Conservation (phyloP, 352 stramenopile genomes). For the Pythium graminicola region DNA sequence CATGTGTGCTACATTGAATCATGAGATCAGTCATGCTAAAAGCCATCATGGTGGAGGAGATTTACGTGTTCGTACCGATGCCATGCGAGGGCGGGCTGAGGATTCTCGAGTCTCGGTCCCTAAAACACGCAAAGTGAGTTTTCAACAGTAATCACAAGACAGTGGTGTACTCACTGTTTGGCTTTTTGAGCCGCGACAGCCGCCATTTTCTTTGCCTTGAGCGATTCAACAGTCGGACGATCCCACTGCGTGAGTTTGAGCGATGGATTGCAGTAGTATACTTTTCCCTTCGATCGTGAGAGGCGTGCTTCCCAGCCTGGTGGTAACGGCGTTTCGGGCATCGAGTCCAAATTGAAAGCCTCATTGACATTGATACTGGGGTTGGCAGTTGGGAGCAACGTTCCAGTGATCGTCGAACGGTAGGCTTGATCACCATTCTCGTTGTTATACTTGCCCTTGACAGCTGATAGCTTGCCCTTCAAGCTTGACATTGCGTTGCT, state of each 20-base stretch:
- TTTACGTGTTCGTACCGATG: constrained; percentile 14
- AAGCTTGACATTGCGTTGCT: constrained; percentile 60
- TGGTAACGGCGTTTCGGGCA: constrained; percentile 50
- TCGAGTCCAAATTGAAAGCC: constrained; percentile 62
- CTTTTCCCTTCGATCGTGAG: constrained; percentile 79
- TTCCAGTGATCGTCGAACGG: constrained; percentile 13
- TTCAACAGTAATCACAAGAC: neutral
- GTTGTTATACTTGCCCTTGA: constrained; percentile 81
- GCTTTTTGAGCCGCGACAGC: constrained; percentile 36
- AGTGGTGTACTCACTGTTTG: constrained; percentile 23
- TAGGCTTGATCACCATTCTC: constrained; percentile 26
- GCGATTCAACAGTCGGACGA: constrained; percentile 56
- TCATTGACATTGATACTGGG: constrained; percentile 27
- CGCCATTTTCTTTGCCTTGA: constrained; percentile 54
- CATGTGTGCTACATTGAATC: constrained; percentile 35
- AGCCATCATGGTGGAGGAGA: too few relatives aligned
- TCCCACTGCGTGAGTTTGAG: constrained; percentile 79
- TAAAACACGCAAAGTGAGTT: neutral
- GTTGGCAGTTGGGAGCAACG: constrained; percentile 9
- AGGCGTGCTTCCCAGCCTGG: constrained; percentile 71
- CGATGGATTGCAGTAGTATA: constrained; percentile 80
- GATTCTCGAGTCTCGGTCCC: constrained; percentile 19
- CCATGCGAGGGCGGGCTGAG: constrained; percentile 23
- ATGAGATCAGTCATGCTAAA: constrained; percentile 5
- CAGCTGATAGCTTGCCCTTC: constrained; percentile 59